Evolutionary conservation across 2,329 filamentous ascomycete species (phyloP), one percentile per base, ranked within the genome.

Genomic region (Penicillium concentricum): DNA sequence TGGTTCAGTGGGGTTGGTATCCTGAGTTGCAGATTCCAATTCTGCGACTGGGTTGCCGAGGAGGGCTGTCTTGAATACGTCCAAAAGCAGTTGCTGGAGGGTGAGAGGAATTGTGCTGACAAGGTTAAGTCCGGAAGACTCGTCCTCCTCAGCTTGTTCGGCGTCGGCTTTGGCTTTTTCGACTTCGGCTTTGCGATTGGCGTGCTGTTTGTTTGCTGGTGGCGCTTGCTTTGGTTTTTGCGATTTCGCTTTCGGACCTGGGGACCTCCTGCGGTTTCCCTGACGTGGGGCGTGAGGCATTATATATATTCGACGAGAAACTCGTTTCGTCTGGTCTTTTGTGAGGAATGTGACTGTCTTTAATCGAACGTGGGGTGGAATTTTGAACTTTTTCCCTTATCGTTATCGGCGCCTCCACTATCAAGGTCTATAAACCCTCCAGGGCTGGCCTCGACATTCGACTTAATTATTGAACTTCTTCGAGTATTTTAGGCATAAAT

Each of bases 1-100:
- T 28, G 42, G 30, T 37, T 57, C 50, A 24, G 38, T n/a, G 42
- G 37, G 32, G 42, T 49, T 37, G 34, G 38, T 8, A 28, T 53
- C 35, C 51, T 26, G 18, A 32, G 39, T 32, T 42, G 37, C n/a
- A 24, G 32, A 7, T 24, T 32, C 38, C 16, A 46, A 24, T 45
- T 59, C 46, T 45, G 41, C 32, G 34, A 49, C 41, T 76, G 49
- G 24, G 32, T 51, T 45, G 2, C 74, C 72, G 13, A 75, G 68
- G 65, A 94, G 90, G 0, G 89, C 81, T 58, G 83, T 76, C 56
- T 81, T 81, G 76, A 95, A 96, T 60, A 91, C 78, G 65, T 91
- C 82, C 45, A 96, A 79, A 26, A 94, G 79, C 35, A 82, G 77
- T 72, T 92, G 90, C 69, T 91, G 89, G 2, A 87, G 70, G 39